These are phyloP conservation scores for Irpex sp. DNA, from an alignment of 1,284 basidiomycete species.

Conservation along the genomic window DNA sequence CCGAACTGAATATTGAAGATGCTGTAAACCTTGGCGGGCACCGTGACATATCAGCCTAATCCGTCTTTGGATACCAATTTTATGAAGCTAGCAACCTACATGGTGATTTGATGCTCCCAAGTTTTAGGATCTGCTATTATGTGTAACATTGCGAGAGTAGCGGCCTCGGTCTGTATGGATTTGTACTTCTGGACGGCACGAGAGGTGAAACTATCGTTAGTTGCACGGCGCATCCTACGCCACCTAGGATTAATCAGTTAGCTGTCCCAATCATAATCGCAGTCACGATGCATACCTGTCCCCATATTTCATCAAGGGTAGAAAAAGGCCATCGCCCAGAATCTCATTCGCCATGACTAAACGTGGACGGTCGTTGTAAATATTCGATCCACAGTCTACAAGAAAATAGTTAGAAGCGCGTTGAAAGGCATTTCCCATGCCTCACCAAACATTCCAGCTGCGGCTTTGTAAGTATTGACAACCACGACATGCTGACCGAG, in stretches of 20 bases:
- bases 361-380: slow-evolving; percentile 71
- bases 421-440: too few species aligned
- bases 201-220: not conserved
- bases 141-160: not conserved
- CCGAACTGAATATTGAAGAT: not conserved
- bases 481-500: slow-evolving; percentile 67
- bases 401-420: too few species aligned
- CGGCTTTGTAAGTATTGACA: slow-evolving; percentile 60
- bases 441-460: slow-evolving; percentile 67
- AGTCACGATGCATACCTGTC: not conserved
- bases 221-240: slow-evolving; percentile 1
- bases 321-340: not conserved
- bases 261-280: too few species aligned
- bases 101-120: not conserved
- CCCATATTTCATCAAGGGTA: not conserved
- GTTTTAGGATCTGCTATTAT: not conserved
- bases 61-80: not conserved
- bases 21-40: not conserved
- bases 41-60: not conserved
- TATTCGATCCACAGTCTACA: slow-evolving; percentile 46
- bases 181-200: not conserved
- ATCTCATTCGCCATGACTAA: slow-evolving; percentile 65
- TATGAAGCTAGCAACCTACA: not conserved
- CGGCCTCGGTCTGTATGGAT: not conserved
- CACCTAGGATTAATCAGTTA: not conserved